Percentiles rank a stretch among this genome's conserved stretches.
Conservation (phyloP, 352 stramenopile species). For the Globisporangium lucens region DNA sequence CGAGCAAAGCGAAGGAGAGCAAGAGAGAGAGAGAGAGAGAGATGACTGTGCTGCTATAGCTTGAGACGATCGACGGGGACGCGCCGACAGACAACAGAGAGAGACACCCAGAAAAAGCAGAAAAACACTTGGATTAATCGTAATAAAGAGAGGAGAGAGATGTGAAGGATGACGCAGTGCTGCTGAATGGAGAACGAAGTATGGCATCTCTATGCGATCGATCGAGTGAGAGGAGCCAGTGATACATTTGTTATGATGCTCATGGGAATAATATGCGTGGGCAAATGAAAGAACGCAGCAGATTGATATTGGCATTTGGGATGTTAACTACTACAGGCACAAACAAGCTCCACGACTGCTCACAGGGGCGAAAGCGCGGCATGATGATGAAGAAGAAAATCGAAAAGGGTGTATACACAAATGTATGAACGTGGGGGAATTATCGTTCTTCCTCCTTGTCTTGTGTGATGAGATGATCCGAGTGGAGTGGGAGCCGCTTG, state of each 20-base stretch:
- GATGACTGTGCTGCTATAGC: no score
- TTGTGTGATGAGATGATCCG: background rate
- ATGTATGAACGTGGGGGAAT: background rate
- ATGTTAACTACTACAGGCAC: no score
- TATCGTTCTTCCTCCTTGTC: background rate
- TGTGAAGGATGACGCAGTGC: background rate
- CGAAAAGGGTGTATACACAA: background rate
- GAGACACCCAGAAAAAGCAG: conserved; percentile 7
- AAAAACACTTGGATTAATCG: conserved; percentile 16
- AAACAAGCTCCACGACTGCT: no score
- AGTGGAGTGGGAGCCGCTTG: no score
- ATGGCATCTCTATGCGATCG: background rate
- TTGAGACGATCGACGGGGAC: background rate
- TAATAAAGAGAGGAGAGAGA: conserved; percentile 12
- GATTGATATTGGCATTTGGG: no score
- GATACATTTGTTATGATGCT: background rate
- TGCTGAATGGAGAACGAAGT: background rate
- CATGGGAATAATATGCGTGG: no score
- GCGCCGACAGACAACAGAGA: background rate
- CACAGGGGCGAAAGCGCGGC: no score
- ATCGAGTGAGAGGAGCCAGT: no score
- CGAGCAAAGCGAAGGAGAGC: background rate
- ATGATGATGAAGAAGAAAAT: background rate
- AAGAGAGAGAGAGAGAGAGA: conserved; percentile 2
- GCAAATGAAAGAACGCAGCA: no score